Conservation (phyloP, 2,329 filamentous ascomycete genomes). For the Fusarium compactum region DNA sequence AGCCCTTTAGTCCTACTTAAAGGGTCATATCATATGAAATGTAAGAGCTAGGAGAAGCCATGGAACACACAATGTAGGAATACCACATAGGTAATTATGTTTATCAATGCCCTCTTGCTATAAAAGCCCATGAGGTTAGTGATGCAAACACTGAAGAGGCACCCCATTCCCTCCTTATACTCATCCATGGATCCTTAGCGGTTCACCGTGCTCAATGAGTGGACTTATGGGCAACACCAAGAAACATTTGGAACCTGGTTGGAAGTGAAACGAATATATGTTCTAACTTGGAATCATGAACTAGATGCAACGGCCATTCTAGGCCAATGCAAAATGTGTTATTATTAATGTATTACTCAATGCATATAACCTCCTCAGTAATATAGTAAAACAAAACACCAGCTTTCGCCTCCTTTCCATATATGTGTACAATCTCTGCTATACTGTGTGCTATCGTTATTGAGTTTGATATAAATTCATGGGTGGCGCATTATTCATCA, state of each 20-base stretch:
- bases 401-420: background rate
- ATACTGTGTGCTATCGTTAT: conserved; percentile 9
- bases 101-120: background rate
- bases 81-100: background rate
- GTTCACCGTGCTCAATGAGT: background rate
- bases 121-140: background rate
- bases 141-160: background rate
- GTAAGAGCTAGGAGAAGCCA: background rate
- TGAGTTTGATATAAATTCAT: conserved; percentile 31
- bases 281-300: background rate
- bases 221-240: background rate
- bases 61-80: background rate
- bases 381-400: background rate
- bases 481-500: conserved; percentile 10
- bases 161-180: background rate
- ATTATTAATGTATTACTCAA: conserved; percentile 15
- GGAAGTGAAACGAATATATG: background rate
- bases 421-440: background rate
- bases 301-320: background rate
- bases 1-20: background rate
- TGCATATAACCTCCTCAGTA: background rate
- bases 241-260: background rate
- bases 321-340: background rate
- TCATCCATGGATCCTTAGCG: background rate
- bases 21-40: background rate